Base-by-base conservation (phyloP, 139 green algal genomes). In the Pleodorina starrii region DNA sequence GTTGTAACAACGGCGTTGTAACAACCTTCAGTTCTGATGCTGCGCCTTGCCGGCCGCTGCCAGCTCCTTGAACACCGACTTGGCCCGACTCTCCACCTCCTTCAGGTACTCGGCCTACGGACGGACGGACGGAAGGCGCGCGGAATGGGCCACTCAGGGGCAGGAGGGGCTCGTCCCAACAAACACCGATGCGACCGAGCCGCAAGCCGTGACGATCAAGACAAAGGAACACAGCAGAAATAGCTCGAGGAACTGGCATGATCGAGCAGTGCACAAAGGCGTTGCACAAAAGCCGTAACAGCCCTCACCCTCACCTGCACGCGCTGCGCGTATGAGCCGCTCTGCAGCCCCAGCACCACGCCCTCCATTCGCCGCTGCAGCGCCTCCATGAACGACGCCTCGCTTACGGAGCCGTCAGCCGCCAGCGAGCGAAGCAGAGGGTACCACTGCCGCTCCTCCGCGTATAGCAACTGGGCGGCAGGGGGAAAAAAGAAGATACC, bases 281-380 rank as follows among this genome's bases (percentile, higher is more conserved):
- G 6, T 50, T 27, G 10, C 25, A 78, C 40, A 2, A 46, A 54
- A 59, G 2, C 7, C 16, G 14, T 40, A 42, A 11, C 25, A 23
- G 5, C 27, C 10, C 43, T 42, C 43, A 35, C 16, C n/a, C 16
- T 29, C 42, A 93, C 93, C 91, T 98, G 96, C 50, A 98, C 95
- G 1, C 96, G 88, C 91, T 88, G 95, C 25, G 95, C 93, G 86
- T 98, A 98, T 19, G 90, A 95, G 29, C 97, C 97, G 57, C 90
- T 96, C 46, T 93, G 89, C 87, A 98, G 91, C 19, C 92, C 92
- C 87, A 99, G 93, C 66, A 98, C 96, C 40, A 95, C 93, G 0
- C 38, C 71, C 91, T 99, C 97, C 97, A 99, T 99, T 35, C 95
- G 94, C 82, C 90, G 90, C 92, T 98, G 96, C 91, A 99, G 92